Base-by-base conservation (phyloP, 1,284 basidiomycete species). In the Sporisorium scitamineum region DNA sequence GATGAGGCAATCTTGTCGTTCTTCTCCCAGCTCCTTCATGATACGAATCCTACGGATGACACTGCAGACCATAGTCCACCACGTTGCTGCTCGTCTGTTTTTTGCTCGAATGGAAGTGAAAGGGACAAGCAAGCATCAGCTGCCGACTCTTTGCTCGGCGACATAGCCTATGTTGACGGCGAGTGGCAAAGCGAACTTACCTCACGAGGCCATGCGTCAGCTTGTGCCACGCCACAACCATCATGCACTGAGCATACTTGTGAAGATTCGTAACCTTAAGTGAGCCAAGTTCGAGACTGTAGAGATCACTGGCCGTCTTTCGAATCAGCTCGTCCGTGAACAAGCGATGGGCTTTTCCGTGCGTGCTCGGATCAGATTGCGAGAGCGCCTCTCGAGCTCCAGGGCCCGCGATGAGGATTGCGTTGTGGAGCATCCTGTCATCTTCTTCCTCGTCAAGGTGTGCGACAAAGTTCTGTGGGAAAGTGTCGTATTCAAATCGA, bases 211-310 rank as follows among this genome's bases (percentile, higher is more conserved):
- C 70, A 1, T 26, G 44, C 2, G 44, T 48, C 5, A 77, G 67
- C 45, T 73, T 61, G 53, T 73, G 66, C 75, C 75, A 77, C 1
- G 65, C 75, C 10, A 77, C n/a, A 13, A 77, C 55, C 60, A 73
- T 63, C 31, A 61, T 54, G 29, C 50, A 52, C 37, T 76, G 62
- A 10, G 41, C 37, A n/a, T 24, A 54, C 9, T 26, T 45, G 26
- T 71, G 69, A 10, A 71, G 51, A 7, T 37, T 39, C 2, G 52
- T 5, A 0, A 55, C 51, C 18, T 48, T 66, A 31, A 61, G 52
- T 4, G 27, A 41, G 16, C 55, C 63, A 8, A 65, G 55, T 20
- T 51, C 32, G 27, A 20, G 42, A 4, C 22, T 24, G 27, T 52
- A 62, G 14, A 71, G 51, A 4, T 54, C 22, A 14, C 18, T n/a